phyloP scores from a whole-genome alignment of 331 rosid species.

The Malus hybrid region DNA sequence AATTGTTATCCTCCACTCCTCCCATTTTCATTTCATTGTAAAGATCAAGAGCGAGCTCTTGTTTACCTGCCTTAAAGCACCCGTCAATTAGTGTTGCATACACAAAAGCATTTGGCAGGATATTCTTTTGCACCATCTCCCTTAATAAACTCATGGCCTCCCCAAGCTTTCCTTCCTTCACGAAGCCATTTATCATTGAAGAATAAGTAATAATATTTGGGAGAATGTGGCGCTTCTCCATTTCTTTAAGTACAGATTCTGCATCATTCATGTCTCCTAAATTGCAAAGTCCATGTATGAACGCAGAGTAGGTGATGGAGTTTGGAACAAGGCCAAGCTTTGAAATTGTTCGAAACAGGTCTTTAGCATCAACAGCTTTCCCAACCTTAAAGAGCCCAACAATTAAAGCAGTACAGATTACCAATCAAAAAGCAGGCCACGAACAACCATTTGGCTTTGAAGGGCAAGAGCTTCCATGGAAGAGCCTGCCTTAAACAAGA shows the following conservation, averaged over 20 bases:
- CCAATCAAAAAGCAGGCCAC: conserved; percentile 57
- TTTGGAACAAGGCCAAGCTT: conserved; percentile 57
- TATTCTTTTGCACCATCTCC: conserved; percentile 47
- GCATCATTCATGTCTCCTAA: conserved; percentile 62
- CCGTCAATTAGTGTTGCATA: conserved; percentile 67
- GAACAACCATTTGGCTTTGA: conserved; percentile 67
- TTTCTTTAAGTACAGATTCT: conserved; percentile 41
- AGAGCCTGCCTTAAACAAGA: conserved; percentile 57
- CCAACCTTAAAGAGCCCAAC: conserved; percentile 77
- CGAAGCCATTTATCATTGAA: conserved; percentile 65
- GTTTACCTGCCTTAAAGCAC: conserved; percentile 53
- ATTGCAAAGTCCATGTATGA: conserved; percentile 63
- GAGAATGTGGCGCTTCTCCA: conserved; percentile 46
- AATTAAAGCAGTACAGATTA: conserved; percentile 53
- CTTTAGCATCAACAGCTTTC: conserved; percentile 48
- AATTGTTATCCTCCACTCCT: conserved; percentile 57
- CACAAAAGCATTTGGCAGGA: conserved; percentile 53
- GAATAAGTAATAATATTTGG: conserved; percentile 72
- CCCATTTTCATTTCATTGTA: conserved; percentile 57
- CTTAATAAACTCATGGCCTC: conserved; percentile 50
- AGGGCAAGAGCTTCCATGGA: conserved; percentile 51
- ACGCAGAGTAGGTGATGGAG: conserved; percentile 57
- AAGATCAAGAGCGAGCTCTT: conserved; percentile 49
- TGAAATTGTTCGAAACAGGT: conserved; percentile 38
- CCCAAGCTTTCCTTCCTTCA: conserved; percentile 68